Conservation (phyloP, 2,329 filamentous ascomycete genomes). For the Coleophoma cylindrospora region DNA sequence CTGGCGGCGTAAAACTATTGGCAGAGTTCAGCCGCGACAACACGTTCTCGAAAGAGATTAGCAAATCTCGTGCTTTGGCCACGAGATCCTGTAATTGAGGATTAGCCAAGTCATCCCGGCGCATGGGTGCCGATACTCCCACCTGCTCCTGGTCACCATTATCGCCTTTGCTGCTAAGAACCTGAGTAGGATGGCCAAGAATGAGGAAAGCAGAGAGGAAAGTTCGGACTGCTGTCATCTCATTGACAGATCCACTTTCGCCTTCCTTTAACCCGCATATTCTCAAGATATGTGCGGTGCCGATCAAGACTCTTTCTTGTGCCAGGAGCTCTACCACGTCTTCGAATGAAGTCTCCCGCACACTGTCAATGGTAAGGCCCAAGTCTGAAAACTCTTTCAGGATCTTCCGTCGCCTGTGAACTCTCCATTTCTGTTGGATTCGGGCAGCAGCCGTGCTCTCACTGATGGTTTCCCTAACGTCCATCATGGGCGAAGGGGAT, state of each 20-base stretch:
- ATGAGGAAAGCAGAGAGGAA: conserved; percentile 80
- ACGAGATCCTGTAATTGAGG: conserved; percentile 67
- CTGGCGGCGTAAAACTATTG: conserved; percentile 64
- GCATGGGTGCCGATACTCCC: conserved; percentile 37
- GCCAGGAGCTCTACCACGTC: conserved; percentile 65
- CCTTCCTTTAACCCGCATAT: conserved; percentile 67
- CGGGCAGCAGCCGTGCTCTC: conserved; percentile 57
- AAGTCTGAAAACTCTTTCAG: conserved; percentile 63
- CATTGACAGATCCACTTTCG: conserved; percentile 54
- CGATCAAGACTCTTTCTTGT: conserved; percentile 58
- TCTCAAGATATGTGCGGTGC: conserved; percentile 62
- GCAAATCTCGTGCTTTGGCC: conserved; percentile 69
- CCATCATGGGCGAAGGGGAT: conserved; percentile 42
- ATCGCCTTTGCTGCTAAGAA: conserved; percentile 67
- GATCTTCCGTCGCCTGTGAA: conserved; percentile 48
- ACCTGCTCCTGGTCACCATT: conserved; percentile 53
- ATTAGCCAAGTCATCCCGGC: conserved; percentile 51
- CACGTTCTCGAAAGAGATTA: conserved; percentile 74
- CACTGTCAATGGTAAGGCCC: conserved; percentile 64
- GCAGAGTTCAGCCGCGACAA: conserved; percentile 58
- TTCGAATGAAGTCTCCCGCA: conserved; percentile 68
- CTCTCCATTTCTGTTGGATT: conserved; percentile 69
- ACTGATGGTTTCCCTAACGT: conserved; percentile 42
- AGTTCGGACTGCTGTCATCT: conserved; percentile 67
- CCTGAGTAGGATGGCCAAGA: conserved; percentile 71